A percentile compares a stretch with the other conserved stretches of the same genome.
These are phyloP conservation scores for Fusarium sp. DNA, from an alignment of 2,329 filamentous ascomycete species.

Conservation along the genomic window DNA sequence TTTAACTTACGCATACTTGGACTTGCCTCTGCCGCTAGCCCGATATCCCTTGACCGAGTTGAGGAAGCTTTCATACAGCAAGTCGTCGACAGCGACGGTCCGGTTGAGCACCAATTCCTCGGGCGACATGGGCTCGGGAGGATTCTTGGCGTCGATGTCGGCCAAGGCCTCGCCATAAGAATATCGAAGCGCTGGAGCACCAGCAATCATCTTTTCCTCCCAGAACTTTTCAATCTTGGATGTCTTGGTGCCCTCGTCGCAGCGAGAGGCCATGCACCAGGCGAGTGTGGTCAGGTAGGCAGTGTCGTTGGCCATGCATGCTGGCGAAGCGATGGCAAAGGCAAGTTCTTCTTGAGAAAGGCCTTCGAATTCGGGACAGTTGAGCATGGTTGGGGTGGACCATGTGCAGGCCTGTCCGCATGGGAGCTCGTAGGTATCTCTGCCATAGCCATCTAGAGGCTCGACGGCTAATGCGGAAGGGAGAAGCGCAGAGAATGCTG, in stretches of 20 bases:
- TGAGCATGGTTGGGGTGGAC: slow-evolving; percentile 16
- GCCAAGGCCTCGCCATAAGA: slow-evolving; percentile 30
- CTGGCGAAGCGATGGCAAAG: slow-evolving; percentile 20
- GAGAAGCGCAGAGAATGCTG: not conserved
- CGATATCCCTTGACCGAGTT: slow-evolving; percentile 23
- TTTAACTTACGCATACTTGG: slow-evolving; percentile 35
- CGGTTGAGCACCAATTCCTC: slow-evolving; percentile 25
- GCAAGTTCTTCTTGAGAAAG: slow-evolving; percentile 35
- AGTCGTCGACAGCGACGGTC: slow-evolving; percentile 23
- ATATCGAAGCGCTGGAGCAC: slow-evolving; percentile 10
- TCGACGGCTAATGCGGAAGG: slow-evolving; percentile 1
- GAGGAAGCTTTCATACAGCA: slow-evolving; percentile 12
- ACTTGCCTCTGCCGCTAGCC: slow-evolving; percentile 17
- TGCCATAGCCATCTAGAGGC: slow-evolving; percentile 38
- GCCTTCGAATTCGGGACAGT: slow-evolving; percentile 39
- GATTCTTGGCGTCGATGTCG: slow-evolving; percentile 10
- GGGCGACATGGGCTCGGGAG: slow-evolving; percentile 3
- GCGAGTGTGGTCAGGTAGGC: slow-evolving; percentile 39
- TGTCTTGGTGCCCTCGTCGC: not conserved
- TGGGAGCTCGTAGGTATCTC: slow-evolving; percentile 2
- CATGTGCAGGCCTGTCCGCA: slow-evolving; percentile 37
- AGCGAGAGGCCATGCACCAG: slow-evolving; percentile 31
- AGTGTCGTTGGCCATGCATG: slow-evolving; percentile 27
- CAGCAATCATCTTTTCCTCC: slow-evolving; percentile 31
- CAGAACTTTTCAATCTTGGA: slow-evolving; percentile 35